These are phyloP conservation scores for Scheffersomyces illinoinensis DNA, from an alignment of 1,139 yeast genomes.

Conservation along the genomic window DNA sequence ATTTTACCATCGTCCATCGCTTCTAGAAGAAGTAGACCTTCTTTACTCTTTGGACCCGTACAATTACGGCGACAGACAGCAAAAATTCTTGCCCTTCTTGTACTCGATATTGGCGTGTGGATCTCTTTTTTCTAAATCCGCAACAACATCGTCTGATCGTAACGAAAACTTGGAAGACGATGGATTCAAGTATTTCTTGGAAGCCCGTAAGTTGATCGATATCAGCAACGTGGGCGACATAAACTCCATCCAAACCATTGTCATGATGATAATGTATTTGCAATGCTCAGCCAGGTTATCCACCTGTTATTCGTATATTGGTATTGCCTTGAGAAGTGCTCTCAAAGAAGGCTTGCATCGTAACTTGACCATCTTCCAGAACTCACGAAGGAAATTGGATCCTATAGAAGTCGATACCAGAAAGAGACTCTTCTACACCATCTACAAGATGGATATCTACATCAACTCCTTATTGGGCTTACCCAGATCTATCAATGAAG, in stretches of 20 bases:
- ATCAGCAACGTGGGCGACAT: conserved; percentile 50
- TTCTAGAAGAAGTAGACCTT: conserved; percentile 56
- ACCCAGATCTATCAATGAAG: conserved; percentile 73
- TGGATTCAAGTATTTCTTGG: conserved; percentile 80
- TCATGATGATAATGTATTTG: conserved; percentile 70
- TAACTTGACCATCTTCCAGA: conserved; percentile 55
- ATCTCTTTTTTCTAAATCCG: conserved; percentile 60
- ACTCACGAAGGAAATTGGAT: conserved; percentile 54
- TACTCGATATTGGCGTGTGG: conserved; percentile 63
- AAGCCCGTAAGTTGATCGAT: conserved; percentile 77
- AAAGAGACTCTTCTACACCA: conserved; percentile 83
- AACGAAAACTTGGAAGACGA: conserved; percentile 64
- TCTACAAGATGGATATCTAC: conserved; percentile 88
- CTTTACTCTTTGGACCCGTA: conserved; percentile 64
- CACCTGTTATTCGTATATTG: conserved; percentile 88
- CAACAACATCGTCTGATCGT: conserved; percentile 31
- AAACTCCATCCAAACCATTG: conserved; percentile 65
- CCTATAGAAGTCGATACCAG: conserved; percentile 87
- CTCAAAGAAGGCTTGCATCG: conserved; percentile 87
- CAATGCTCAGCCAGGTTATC: conserved; percentile 91
- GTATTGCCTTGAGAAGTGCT: conserved; percentile 88
- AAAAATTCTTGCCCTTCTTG: conserved; percentile 73
- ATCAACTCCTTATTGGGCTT: conserved; percentile 87
- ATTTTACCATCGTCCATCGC: conserved; percentile 83
- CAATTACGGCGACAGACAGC: conserved; percentile 71